These are phyloP conservation scores for Polychytrium aggregatum DNA, from an alignment of 192 early-diverging fungal species.

Conservation along the genomic window DNA sequence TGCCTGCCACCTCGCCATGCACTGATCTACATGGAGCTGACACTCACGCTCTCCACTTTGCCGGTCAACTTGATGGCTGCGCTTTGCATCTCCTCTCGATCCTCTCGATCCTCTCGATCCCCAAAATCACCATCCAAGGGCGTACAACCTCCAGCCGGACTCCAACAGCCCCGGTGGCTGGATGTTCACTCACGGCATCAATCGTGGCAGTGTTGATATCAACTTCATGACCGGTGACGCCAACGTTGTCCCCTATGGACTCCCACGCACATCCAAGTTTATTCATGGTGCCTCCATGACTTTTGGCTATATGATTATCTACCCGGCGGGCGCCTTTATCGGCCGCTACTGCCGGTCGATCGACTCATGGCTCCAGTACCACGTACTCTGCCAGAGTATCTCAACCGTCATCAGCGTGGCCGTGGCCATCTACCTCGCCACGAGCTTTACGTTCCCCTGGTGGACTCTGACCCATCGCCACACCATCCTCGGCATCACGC, in stretches of 20 bases:
- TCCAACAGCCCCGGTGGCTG: not conserved
- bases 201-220: slow-evolving; percentile 5
- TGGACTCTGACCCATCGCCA: slow-evolving; percentile 9
- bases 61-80: no score
- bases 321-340: slow-evolving; percentile 19
- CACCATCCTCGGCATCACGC: slow-evolving; percentile 12
- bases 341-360: slow-evolving; percentile 13
- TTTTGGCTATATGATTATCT: slow-evolving; percentile 16
- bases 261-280: slow-evolving; percentile 4
- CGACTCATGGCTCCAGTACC: slow-evolving; percentile 10
- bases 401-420: slow-evolving; percentile 2
- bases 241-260: not conserved
- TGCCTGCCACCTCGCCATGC: no score
- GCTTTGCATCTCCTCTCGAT: no score
- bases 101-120: no score
- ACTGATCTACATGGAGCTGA: no score
- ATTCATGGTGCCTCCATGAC: slow-evolving; percentile 18
- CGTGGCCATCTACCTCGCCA: not conserved
- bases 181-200: not conserved
- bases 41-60: no score
- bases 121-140: no score
- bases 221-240: slow-evolving; percentile 8
- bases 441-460: not conserved
- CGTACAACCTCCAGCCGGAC: slow-evolving; percentile 4
- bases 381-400: slow-evolving; percentile 7